phyloP scores from a whole-genome alignment of 1,139 yeast species.

The Magnusiomyces ingens region DNA sequence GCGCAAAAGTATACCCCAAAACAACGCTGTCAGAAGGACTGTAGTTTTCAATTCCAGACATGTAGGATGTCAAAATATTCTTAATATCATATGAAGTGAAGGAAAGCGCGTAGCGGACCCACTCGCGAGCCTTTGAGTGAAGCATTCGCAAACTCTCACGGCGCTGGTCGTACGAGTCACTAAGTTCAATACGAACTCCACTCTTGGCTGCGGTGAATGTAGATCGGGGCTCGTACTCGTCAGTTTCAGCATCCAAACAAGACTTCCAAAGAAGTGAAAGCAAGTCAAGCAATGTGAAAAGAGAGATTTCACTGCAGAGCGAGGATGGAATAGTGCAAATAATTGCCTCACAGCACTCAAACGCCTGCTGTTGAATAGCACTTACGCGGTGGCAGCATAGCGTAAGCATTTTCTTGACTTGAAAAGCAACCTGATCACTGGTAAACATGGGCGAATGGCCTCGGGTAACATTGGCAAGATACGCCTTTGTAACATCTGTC shows the following conservation, averaged over 20 bases:
- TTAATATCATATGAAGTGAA: conserved; percentile 68
- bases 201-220: conserved; percentile 52
- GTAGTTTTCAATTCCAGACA: conserved; percentile 41
- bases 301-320: conserved; percentile 64
- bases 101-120: conserved; percentile 54
- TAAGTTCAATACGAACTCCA: conserved; percentile 54
- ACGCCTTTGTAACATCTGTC: conserved; percentile 52
- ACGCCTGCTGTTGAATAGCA: conserved; percentile 73
- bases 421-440: conserved; percentile 58
- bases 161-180: conserved; percentile 79
- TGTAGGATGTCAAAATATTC: conserved; percentile 68
- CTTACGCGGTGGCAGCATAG: conserved; percentile 73
- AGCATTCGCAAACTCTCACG: conserved; percentile 56
- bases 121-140: conserved; percentile 51
- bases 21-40: conserved; percentile 40
- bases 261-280: conserved; percentile 72
- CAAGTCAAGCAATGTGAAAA: conserved; percentile 75
- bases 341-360: conserved; percentile 67
- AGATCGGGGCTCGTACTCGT: conserved; percentile 77
- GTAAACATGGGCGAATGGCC: conserved; percentile 43
- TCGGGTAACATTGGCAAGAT: conserved; percentile 40
- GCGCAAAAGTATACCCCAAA: conserved; percentile 81
- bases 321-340: conserved; percentile 70
- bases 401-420: conserved; percentile 60
- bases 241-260: conserved; percentile 77